Conservation (phyloP, 2,329 filamentous ascomycete species). For the Pezicula radicicola region DNA sequence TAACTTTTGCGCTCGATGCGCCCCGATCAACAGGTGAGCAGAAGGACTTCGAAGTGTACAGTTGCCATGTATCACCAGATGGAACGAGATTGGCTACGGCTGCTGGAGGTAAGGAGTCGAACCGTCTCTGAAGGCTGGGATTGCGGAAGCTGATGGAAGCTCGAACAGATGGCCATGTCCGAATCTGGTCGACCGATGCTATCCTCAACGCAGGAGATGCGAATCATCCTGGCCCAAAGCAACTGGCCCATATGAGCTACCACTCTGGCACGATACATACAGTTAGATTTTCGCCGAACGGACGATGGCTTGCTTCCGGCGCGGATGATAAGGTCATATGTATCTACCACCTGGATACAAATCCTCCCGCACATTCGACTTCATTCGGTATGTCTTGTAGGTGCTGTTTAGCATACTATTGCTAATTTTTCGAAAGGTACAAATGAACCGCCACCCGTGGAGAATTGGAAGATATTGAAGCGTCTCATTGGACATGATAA, state of each 20-base stretch:
- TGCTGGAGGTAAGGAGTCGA: constrained; percentile 68
- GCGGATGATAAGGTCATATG: constrained; percentile 99
- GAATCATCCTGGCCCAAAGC: constrained; percentile 74
- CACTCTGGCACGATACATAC: constrained; percentile 97
- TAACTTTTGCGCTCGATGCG: constrained; percentile 23
- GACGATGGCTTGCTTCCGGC: constrained; percentile 91
- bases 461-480: constrained; percentile 97
- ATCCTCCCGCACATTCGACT: constrained; percentile 70
- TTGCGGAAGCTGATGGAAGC: constrained; percentile 4
- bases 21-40: constrained; percentile 67
- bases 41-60: constrained; percentile 98
- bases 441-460: constrained; percentile 86
- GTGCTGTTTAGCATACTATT: too few relatives aligned
- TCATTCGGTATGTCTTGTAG: constrained; percentile 64
- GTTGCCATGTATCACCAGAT: constrained; percentile 94
- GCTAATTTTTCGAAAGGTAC: constrained; percentile 44
- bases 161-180: constrained; percentile 80
- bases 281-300: constrained; percentile 93
- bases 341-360: constrained; percentile 83
- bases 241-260: constrained; percentile 97
- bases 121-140: neutral
- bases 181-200: constrained; percentile 95
- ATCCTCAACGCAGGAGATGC: constrained; percentile 77
- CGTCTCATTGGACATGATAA: constrained; percentile 96
- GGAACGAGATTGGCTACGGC: constrained; percentile 89